Conservation (phyloP, 2,329 filamentous ascomycete genomes). For the Cercospora nicotianae region DNA sequence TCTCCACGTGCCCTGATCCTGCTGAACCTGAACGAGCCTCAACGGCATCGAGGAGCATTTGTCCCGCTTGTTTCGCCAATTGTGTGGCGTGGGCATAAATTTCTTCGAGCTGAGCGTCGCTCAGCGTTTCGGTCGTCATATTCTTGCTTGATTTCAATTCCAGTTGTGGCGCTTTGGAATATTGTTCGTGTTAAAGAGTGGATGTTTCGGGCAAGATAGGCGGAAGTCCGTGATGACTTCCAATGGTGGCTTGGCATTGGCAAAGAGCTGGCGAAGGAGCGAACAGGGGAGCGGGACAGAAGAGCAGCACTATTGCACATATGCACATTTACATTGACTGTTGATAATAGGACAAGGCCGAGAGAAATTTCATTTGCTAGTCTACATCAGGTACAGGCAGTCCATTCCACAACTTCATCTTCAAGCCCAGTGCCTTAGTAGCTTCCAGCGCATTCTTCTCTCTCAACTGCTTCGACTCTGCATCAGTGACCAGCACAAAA, state of each 20-base stretch:
- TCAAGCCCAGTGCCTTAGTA: conserved; percentile 64
- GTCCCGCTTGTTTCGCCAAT: conserved; percentile 68
- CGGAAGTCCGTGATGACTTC: neutral
- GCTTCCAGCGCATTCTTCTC: conserved; percentile 67
- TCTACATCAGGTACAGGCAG: conserved; percentile 72
- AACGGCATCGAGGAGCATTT: conserved; percentile 66
- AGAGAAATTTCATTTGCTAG: conserved; percentile 32
- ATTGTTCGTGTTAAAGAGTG: neutral
- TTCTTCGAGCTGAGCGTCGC: conserved; percentile 49
- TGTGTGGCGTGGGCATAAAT: conserved; percentile 71
- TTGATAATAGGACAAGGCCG: neutral
- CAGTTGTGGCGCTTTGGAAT: neutral
- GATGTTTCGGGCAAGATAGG: neutral
- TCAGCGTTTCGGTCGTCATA: neutral
- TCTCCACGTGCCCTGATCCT: conserved; percentile 57
- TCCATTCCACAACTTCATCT: conserved; percentile 73
- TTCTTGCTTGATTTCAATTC: neutral
- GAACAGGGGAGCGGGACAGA: neutral
- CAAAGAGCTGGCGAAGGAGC: neutral
- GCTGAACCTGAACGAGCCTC: conserved; percentile 52
- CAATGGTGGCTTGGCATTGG: conserved; percentile 2
- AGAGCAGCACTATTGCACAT: neutral
- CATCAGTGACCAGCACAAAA: conserved; percentile 73
- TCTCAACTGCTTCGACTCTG: conserved; percentile 66
- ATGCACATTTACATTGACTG: neutral